A percentile compares a stretch with the other conserved stretches of the same genome.
These are phyloP conservation scores for Geotrichum siamense DNA, from an alignment of 1,139 yeast species.

Conservation along the genomic window DNA sequence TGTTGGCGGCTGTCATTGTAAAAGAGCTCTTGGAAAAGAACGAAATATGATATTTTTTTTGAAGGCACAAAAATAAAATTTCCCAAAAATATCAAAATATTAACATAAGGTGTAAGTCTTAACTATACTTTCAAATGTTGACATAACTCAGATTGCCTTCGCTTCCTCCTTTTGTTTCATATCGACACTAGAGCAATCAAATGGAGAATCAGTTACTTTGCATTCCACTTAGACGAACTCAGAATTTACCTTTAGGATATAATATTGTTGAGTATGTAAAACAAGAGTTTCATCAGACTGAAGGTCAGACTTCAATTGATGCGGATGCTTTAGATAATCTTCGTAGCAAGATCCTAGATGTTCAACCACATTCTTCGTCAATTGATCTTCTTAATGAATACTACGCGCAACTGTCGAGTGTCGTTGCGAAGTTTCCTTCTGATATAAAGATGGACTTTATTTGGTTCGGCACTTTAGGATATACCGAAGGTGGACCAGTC, in stretches of 20 bases:
- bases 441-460: slow-evolving; percentile 46
- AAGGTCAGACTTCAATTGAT: slow-evolving; percentile 51
- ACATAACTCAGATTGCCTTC: too few species aligned
- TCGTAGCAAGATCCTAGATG: slow-evolving; percentile 35
- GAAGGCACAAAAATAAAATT: too few species aligned
- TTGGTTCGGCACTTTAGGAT: slow-evolving; percentile 67
- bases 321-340: slow-evolving; percentile 39
- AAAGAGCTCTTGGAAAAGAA: too few species aligned
- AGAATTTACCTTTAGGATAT: slow-evolving; percentile 41
- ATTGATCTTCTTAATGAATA: slow-evolving; percentile 31
- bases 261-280: slow-evolving; percentile 48
- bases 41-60: too few species aligned
- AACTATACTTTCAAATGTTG: too few species aligned
- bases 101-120: too few species aligned
- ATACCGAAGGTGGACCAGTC: slow-evolving; percentile 42
- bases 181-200: too few species aligned
- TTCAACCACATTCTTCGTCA: slow-evolving; percentile 29
- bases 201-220: slow-evolving; percentile 22
- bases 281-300: slow-evolving; percentile 57
- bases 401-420: slow-evolving; percentile 31
- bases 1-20: not conserved
- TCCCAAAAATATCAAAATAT: too few species aligned
- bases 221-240: slow-evolving; percentile 51
- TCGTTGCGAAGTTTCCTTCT: slow-evolving; percentile 41
- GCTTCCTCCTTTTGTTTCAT: too few species aligned